Evolutionary conservation across 495 filamentous ascomycete genomes (phyloP).

Genomic region (Astrothelium subdiscretum): DNA sequence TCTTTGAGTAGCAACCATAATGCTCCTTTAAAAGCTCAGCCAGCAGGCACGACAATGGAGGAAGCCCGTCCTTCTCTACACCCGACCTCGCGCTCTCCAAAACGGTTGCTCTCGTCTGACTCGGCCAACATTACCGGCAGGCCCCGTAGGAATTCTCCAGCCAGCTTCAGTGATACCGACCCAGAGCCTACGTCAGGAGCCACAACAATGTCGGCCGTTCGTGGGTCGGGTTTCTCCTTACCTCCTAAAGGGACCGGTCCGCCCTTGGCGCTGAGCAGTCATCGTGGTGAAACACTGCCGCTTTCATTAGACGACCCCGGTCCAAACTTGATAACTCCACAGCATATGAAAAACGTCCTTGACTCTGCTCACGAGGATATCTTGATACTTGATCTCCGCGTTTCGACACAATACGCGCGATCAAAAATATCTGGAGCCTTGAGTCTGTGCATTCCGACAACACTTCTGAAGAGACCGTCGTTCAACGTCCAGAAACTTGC

Average conservation of each 20-base stretch:
- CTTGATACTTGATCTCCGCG: slow-evolving; percentile 78
- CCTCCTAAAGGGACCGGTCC: neutral
- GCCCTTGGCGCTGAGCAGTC: slow-evolving; percentile 7
- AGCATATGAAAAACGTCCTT: slow-evolving; percentile 57
- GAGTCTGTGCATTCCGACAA: slow-evolving; percentile 93
- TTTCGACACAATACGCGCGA: slow-evolving; percentile 67
- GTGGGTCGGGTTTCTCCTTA: neutral
- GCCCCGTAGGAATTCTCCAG: slow-evolving; percentile 30
- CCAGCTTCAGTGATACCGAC: slow-evolving; percentile 22
- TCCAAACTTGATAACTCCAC: slow-evolving; percentile 46
- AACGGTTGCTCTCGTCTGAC: slow-evolving; percentile 19
- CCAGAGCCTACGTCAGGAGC: neutral
- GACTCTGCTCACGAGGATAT: slow-evolving; percentile 42
- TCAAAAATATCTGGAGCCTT: slow-evolving; percentile 67
- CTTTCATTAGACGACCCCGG: slow-evolving; percentile 32
- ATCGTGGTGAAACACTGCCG: slow-evolving; percentile 49
- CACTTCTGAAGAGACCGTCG: slow-evolving; percentile 77
- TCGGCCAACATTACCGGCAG: slow-evolving; percentile 28
- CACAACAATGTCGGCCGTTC: neutral
- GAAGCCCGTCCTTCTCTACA: neutral
- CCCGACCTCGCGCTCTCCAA: slow-evolving; percentile 12
- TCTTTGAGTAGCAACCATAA: neutral
- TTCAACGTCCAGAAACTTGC: slow-evolving; percentile 86
- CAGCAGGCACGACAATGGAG: neutral
- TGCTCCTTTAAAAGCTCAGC: neutral